A percentile compares a stretch with the other conserved stretches of the same genome.
Evolutionary conservation across 176 grass and related monocot species (phyloP).

Genomic region (Melocanna baccifera): DNA sequence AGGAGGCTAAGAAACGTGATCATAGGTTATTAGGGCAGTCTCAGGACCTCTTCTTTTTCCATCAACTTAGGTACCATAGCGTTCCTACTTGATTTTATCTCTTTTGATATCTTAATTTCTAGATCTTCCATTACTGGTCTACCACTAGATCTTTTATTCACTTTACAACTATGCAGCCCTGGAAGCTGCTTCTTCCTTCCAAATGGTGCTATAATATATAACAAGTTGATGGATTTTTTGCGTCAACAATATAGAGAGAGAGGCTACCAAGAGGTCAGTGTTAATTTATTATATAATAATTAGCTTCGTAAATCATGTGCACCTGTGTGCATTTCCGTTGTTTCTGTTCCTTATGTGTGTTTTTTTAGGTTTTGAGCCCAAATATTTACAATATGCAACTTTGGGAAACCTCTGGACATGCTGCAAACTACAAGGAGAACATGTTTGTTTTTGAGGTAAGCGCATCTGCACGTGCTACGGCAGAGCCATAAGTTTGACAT

Average conservation of each 20-base stretch:
- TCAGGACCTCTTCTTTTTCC: constrained; percentile 99
- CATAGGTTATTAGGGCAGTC: constrained; percentile 81
- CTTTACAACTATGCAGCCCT: constrained; percentile 58
- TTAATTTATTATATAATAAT: constrained; percentile 24
- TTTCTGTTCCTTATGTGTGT: constrained; percentile 14
- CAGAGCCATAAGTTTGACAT: not conserved
- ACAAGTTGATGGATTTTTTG: constrained; percentile 93
- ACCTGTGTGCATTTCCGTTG: not conserved
- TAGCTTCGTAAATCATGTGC: not conserved
- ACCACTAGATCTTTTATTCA: not conserved
- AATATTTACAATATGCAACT: constrained; percentile 99
- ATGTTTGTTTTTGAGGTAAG: constrained; percentile 98
- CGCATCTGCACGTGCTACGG: not conserved
- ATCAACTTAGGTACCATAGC: constrained; percentile 76
- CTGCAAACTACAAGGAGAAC: constrained; percentile 96
- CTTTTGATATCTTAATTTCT: not conserved
- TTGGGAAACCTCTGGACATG: constrained; percentile 98
- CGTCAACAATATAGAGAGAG: constrained; percentile 72
- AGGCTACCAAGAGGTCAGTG: constrained; percentile 85
- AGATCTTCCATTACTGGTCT: not conserved
- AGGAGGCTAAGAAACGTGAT: constrained; percentile 98
- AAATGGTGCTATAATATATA: constrained; percentile 90
- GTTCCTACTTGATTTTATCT: constrained; percentile 16
- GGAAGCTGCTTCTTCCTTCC: constrained; percentile 99
- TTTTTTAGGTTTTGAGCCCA: constrained; percentile 71